A percentile compares a stretch with the other conserved stretches of the same genome.
phyloP scores from a whole-genome alignment of 495 filamentous ascomycete genomes.

The Glonium stellatum region DNA sequence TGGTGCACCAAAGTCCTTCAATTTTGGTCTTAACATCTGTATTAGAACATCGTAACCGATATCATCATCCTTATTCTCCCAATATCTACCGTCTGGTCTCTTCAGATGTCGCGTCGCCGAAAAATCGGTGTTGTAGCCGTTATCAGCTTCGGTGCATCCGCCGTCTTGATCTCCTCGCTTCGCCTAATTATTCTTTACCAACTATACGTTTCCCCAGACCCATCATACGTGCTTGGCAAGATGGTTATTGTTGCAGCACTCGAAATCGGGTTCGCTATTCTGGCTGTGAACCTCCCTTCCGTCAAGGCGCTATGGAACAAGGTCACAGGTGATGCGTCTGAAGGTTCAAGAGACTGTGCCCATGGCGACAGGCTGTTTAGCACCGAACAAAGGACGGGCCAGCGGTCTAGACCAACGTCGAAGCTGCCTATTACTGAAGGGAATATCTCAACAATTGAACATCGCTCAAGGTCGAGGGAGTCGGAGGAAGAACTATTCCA shows the following conservation, averaged over 20 bases:
- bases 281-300: background rate
- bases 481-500: too few relatives aligned
- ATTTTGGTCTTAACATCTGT: background rate
- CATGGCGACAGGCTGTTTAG: too few relatives aligned
- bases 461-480: too few relatives aligned
- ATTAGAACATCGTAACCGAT: background rate
- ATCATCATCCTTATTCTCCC: background rate
- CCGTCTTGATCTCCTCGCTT: background rate
- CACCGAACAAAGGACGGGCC: too few relatives aligned
- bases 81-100: background rate
- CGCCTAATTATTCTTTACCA: background rate
- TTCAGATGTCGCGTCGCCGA: background rate
- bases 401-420: too few relatives aligned
- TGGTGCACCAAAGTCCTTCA: background rate
- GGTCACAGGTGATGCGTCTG: too few relatives aligned
- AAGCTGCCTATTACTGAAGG: too few relatives aligned
- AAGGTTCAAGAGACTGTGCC: too few relatives aligned
- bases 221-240: background rate
- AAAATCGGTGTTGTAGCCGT: background rate
- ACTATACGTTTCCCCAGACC: background rate
- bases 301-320: background rate
- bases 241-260: background rate
- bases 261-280: background rate
- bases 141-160: background rate
- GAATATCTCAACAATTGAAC: too few relatives aligned